These are phyloP conservation scores for Murraya koenigii DNA, from an alignment of 345 rosid species.

Conservation along the genomic window DNA sequence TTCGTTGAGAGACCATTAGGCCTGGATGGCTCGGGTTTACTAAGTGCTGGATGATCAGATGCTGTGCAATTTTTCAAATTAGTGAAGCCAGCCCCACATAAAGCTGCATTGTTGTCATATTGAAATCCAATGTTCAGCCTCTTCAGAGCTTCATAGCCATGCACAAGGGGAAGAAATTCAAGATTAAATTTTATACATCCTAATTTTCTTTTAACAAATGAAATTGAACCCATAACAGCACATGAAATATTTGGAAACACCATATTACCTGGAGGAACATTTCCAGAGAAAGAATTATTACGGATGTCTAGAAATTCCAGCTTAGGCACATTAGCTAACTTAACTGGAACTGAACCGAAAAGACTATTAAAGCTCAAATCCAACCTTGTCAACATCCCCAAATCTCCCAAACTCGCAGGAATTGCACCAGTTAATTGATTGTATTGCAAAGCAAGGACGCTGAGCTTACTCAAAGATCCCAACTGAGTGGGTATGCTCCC, in stretches of 20 bases:
- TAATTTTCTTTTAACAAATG: neutral
- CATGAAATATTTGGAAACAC: neutral
- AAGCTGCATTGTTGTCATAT: constrained; percentile 62
- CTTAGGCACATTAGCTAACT: constrained; percentile 55
- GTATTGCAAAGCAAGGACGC: constrained; percentile 74
- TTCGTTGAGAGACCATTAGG: constrained; percentile 40
- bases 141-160: constrained; percentile 54
- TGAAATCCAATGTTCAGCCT: constrained; percentile 70
- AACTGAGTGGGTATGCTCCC: constrained; percentile 81
- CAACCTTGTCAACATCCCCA: constrained; percentile 59
- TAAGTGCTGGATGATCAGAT: constrained; percentile 27
- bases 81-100: constrained; percentile 75
- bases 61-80: constrained; percentile 51
- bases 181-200: neutral
- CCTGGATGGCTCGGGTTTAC: constrained; percentile 67
- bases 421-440: constrained; percentile 83
- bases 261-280: constrained; percentile 67
- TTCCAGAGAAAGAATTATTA: constrained; percentile 83
- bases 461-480: constrained; percentile 65
- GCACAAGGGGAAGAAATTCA: constrained; percentile 2
- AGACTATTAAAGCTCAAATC: constrained; percentile 82
- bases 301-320: constrained; percentile 76
- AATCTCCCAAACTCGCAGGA: constrained; percentile 86
- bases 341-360: constrained; percentile 82
- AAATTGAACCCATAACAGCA: neutral